A percentile compares a stretch with the other conserved stretches of the same genome.
phyloP scores from a whole-genome alignment of 2,329 filamentous ascomycete genomes.

The Cladophialophora exuberans region DNA sequence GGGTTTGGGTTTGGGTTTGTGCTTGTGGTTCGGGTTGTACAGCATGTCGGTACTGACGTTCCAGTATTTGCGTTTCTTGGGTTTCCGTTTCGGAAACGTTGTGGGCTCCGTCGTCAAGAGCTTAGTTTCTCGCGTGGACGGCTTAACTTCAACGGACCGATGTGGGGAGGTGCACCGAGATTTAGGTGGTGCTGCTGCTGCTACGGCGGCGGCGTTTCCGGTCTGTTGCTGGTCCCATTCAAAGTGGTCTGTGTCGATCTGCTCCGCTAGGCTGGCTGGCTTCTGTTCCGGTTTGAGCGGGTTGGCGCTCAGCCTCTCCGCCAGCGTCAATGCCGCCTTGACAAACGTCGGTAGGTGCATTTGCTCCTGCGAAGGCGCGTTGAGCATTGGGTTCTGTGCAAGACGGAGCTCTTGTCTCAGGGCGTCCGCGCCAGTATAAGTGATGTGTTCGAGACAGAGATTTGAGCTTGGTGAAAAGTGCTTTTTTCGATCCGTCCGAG shows the following conservation, averaged over 20 bases:
- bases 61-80: no score
- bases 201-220: no score
- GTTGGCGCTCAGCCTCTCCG: conserved; percentile 8
- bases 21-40: no score
- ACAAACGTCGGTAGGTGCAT: conserved; percentile 13
- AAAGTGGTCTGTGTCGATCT: background rate
- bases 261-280: background rate
- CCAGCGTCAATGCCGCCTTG: conserved; percentile 11
- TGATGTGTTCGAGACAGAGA: conserved; percentile 23
- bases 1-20: no score
- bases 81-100: no score
- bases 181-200: no score
- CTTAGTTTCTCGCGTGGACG: no score
- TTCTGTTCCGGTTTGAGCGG: background rate
- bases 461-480: background rate
- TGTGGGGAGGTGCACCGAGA: no score
- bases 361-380: conserved; percentile 4
- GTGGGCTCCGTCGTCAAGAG: no score
- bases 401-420: conserved; percentile 24
- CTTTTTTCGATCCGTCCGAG: background rate
- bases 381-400: conserved; percentile 11
- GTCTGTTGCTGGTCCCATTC: background rate
- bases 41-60: no score
- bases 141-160: no score
- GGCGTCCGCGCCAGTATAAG: conserved; percentile 18